Percentiles rank a stretch among this genome's conserved stretches.
Conservation (phyloP, 1,284 basidiomycete genomes). For the Trametes sp. region DNA sequence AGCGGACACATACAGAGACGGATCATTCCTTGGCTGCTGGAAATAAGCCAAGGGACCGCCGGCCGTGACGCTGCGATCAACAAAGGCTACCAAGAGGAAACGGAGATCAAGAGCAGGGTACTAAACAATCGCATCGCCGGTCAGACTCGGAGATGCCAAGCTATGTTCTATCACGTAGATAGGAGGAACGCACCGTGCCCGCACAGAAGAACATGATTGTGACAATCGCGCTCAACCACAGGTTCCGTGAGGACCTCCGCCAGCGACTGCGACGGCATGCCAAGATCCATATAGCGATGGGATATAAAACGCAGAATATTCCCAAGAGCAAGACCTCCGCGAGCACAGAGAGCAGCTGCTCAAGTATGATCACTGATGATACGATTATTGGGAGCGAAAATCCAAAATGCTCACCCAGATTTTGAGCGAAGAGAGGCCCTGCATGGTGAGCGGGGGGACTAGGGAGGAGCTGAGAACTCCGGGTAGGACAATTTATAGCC, state of each 20-base stretch:
- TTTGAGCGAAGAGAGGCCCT: neutral
- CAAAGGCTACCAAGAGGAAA: neutral
- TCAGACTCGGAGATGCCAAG: neutral
- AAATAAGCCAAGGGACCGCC: neutral
- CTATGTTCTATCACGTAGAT: neutral
- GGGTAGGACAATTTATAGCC: no score
- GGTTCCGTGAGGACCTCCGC: neutral
- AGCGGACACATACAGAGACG: constrained; percentile 8
- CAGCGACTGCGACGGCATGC: neutral
- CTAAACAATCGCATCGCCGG: neutral
- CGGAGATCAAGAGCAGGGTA: neutral
- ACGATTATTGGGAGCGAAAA: neutral
- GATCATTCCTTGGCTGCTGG: neutral
- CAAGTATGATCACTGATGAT: neutral
- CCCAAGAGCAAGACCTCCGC: neutral
- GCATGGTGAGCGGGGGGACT: no score
- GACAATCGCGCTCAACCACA: neutral
- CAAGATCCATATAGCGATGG: neutral
- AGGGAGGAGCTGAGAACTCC: no score
- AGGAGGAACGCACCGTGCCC: neutral
- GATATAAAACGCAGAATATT: neutral
- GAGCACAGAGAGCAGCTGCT: constrained; percentile 1
- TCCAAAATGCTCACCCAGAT: neutral
- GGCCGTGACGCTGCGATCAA: neutral
- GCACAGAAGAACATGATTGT: neutral